Percentiles rank a stretch among this genome's conserved stretches.
Conservation (phyloP, 768 basidiomycete species). For the Serendipita vermifera region DNA sequence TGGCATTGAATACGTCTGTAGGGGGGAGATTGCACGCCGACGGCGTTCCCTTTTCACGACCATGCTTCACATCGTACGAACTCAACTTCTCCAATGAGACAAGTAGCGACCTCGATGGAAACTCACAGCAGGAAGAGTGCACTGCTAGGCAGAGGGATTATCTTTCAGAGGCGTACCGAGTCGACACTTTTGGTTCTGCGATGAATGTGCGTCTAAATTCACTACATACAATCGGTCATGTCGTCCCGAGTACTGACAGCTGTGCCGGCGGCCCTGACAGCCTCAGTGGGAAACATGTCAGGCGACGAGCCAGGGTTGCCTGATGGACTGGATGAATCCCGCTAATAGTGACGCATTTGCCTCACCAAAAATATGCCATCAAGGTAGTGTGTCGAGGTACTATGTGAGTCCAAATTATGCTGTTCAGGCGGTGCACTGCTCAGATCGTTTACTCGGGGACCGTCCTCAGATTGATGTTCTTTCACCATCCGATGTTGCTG, state of each 20-base stretch:
- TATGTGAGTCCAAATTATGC: constrained; percentile 18
- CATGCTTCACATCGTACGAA: constrained; percentile 25
- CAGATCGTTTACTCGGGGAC: neutral
- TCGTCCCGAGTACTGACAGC: neutral
- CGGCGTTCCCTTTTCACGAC: constrained; percentile 20
- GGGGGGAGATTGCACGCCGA: constrained; percentile 22
- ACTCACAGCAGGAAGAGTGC: constrained; percentile 20
- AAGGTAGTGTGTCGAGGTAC: constrained; percentile 20
- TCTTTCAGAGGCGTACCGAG: constrained; percentile 16
- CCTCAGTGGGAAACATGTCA: constrained; percentile 49
- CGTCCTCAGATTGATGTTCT: constrained; percentile 31
- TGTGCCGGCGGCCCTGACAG: constrained; percentile 14
- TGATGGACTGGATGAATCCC: constrained; percentile 30
- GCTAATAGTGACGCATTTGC: constrained; percentile 16
- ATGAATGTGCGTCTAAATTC: constrained; percentile 20
- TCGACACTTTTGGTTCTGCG: constrained; percentile 20
- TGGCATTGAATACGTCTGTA: constrained; percentile 21
- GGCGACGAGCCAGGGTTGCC: constrained; percentile 31
- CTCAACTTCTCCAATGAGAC: constrained; percentile 11
- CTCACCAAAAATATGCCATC: constrained; percentile 16
- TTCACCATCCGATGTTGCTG: constrained; percentile 28
- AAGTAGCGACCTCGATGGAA: neutral
- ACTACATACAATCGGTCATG: neutral
- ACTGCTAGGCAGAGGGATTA: constrained; percentile 22
- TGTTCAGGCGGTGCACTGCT: neutral